A percentile compares a stretch with the other conserved stretches of the same genome.
Evolutionary conservation across 2,329 filamentous ascomycete species (phyloP).

Genomic region (Exserohilum rostratum): DNA sequence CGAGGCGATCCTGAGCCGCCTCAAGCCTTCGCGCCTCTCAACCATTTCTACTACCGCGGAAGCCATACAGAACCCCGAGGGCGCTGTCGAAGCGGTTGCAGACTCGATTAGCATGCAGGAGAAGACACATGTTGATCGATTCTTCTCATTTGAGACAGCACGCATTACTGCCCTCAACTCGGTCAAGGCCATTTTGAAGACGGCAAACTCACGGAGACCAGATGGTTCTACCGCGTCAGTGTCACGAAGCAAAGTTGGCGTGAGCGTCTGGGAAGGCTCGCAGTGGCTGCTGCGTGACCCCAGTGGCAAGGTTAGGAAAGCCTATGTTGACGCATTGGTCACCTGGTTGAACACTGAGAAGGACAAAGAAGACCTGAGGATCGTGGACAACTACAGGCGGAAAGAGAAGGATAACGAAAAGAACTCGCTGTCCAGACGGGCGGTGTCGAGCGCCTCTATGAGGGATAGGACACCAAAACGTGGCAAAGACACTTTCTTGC

Average conservation of each 20-base stretch:
- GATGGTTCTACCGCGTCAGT: conserved; percentile 58
- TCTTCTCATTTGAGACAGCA: conserved; percentile 68
- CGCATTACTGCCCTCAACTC: conserved; percentile 72
- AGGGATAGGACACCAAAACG: conserved; percentile 63
- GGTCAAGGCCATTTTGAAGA: conserved; percentile 80
- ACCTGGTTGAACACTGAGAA: conserved; percentile 88
- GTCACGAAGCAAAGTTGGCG: conserved; percentile 74
- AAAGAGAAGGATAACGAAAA: conserved; percentile 53
- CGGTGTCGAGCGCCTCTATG: conserved; percentile 70
- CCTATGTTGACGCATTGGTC: conserved; percentile 81
- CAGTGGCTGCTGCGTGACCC: conserved; percentile 88
- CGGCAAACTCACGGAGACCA: conserved; percentile 68
- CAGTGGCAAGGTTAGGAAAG: conserved; percentile 77
- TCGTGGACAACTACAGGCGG: conserved; percentile 61
- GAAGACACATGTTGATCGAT: conserved; percentile 60
- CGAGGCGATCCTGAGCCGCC: conserved; percentile 73
- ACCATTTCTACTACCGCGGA: conserved; percentile 53
- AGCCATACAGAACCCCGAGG: conserved; percentile 58
- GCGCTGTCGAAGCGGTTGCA: conserved; percentile 56
- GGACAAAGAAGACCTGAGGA: conserved; percentile 67
- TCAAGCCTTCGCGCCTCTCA: conserved; percentile 68
- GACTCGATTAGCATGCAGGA: conserved; percentile 58
- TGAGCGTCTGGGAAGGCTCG: conserved; percentile 93
- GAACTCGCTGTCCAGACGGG: conserved; percentile 61
- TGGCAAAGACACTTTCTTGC: conserved; percentile 73